Conservation (phyloP, 768 basidiomycete genomes). For the Pisolithus orientalis region DNA sequence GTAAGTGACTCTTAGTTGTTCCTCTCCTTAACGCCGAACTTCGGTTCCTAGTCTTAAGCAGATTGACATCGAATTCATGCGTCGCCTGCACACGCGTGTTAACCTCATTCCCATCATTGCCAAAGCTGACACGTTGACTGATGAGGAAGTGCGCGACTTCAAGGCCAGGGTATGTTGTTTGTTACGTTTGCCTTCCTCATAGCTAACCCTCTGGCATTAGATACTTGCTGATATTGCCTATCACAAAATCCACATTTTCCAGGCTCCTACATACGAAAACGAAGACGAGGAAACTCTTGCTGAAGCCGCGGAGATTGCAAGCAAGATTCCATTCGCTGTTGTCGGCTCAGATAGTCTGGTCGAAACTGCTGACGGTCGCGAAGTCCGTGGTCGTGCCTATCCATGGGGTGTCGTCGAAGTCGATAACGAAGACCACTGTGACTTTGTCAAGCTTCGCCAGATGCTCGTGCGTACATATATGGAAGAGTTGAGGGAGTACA, state of each 20-base stretch:
- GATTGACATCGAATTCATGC: constrained; percentile 99
- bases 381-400: constrained; percentile 91
- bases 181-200: neutral
- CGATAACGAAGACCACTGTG: constrained; percentile 98
- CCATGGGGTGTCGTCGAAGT: constrained; percentile 99
- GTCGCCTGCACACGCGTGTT: constrained; percentile 92
- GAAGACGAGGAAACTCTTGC: constrained; percentile 98
- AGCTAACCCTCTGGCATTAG: constrained; percentile 32
- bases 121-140: constrained; percentile 96
- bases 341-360: constrained; percentile 90
- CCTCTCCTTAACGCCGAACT: neutral
- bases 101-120: constrained; percentile 99
- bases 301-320: constrained; percentile 94
- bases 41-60: constrained; percentile 73
- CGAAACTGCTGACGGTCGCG: constrained; percentile 76
- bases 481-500: constrained; percentile 98
- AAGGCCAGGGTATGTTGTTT: constrained; percentile 70
- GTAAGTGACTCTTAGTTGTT: constrained; percentile 39
- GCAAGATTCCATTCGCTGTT: constrained; percentile 98
- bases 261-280: constrained; percentile 94
- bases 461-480: constrained; percentile 99
- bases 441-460: constrained; percentile 98
- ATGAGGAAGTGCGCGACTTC: constrained; percentile 90
- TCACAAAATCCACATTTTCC: constrained; percentile 97
- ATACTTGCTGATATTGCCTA: constrained; percentile 89